phyloP scores from a whole-genome alignment of 768 basidiomycete genomes.

The Mycena albidolilacea region DNA sequence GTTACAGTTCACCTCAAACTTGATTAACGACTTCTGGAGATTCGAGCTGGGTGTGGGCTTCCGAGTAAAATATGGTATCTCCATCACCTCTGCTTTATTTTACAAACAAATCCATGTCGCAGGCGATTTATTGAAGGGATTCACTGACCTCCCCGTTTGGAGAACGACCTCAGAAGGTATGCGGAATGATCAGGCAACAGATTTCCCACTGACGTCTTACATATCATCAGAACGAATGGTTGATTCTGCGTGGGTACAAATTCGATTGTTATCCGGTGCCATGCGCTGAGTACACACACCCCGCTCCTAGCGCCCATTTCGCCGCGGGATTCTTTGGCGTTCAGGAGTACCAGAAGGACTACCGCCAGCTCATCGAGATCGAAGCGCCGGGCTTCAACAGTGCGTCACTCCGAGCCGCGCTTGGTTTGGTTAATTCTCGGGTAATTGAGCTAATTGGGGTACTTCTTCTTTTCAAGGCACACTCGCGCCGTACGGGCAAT shows the following conservation, averaged over 20 bases:
- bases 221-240: slow-evolving; percentile 61
- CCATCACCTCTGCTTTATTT: slow-evolving; percentile 78
- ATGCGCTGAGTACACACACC: slow-evolving; percentile 52
- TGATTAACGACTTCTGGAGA: slow-evolving; percentile 38
- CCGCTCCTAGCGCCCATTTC: slow-evolving; percentile 70
- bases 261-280: not conserved
- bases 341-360: slow-evolving; percentile 64
- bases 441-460: not conserved
- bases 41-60: slow-evolving; percentile 70
- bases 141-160: slow-evolving; percentile 70
- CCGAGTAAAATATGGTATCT: slow-evolving; percentile 70
- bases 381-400: slow-evolving; percentile 71
- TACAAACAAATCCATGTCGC: slow-evolving; percentile 78
- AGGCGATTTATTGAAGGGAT: slow-evolving; percentile 65
- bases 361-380: slow-evolving; percentile 74
- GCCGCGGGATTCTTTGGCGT: slow-evolving; percentile 74
- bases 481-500: slow-evolving; percentile 78
- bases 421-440: not conserved
- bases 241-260: slow-evolving; percentile 55
- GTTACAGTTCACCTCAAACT: slow-evolving; percentile 32
- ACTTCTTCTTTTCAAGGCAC: slow-evolving; percentile 57
- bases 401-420: not conserved
- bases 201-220: slow-evolving; percentile 41
- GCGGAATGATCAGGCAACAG: slow-evolving; percentile 3
- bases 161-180: slow-evolving; percentile 72